phyloP scores from a whole-genome alignment of 768 basidiomycete species.

The Tylopilus sp. region DNA sequence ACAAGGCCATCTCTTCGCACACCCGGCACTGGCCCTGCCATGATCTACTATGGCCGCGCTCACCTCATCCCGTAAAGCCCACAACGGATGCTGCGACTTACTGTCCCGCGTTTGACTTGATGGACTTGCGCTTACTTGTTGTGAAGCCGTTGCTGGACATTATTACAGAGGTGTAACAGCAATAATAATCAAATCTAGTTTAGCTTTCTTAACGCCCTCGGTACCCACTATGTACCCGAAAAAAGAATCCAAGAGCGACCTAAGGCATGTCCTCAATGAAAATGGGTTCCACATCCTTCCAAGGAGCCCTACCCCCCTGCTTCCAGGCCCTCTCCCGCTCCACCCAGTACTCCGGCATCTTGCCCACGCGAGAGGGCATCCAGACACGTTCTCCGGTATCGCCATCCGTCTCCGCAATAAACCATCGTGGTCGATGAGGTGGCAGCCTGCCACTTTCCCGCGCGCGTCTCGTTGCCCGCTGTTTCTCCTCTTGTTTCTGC shows the following conservation, averaged over 20 bases:
- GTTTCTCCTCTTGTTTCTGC: slow-evolving; percentile 77
- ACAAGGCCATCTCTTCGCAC: no score
- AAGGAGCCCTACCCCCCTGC: slow-evolving; percentile 33
- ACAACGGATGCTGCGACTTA: no score
- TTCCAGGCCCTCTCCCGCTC: slow-evolving; percentile 68
- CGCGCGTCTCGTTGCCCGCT: slow-evolving; percentile 62
- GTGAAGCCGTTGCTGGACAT: no score
- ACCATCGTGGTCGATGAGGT: slow-evolving; percentile 87
- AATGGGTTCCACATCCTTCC: slow-evolving; percentile 76
- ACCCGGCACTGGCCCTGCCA: no score
- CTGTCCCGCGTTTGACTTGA: no score
- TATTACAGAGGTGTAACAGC: background rate
- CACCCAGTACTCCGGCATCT: slow-evolving; percentile 76
- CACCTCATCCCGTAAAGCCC: no score
- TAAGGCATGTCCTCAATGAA: slow-evolving; percentile 59
- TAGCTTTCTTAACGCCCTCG: slow-evolving; percentile 1
- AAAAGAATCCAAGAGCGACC: background rate
- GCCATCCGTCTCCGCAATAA: slow-evolving; percentile 72
- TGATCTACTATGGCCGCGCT: no score
- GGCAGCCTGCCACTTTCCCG: slow-evolving; percentile 71
- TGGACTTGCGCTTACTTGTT: no score
- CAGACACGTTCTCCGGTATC: slow-evolving; percentile 92
- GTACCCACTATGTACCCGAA: background rate
- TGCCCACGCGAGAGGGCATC: slow-evolving; percentile 56
- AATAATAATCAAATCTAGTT: slow-evolving; percentile 1